Evolutionary conservation across 331 rosid genomes (phyloP), one percentile per base, ranked within the genome.

Genomic region (Spiraea crenata): DNA sequence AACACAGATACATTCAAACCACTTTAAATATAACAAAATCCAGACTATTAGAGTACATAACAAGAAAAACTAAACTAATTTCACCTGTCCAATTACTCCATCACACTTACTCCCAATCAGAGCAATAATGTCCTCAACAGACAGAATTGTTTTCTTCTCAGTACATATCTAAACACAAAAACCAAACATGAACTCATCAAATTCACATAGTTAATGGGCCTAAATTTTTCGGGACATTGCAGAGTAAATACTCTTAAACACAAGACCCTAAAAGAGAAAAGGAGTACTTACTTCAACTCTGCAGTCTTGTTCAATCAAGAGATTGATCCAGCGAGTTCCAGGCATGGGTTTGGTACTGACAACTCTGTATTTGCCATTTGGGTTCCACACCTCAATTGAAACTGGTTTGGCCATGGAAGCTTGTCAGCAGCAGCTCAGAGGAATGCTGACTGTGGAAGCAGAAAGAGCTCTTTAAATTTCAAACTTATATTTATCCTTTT

Each of bases 331-430:
- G 70, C 99, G 98, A 67, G 92, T 91, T 80, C 98, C 98, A 0
- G 99, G 99, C 99, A 95, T 95, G 65, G 98, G 74, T 82, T 95
- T 95, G 1, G 99, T 95, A 89, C 99, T 95, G 0, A 95, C 82
- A 67, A 95, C 99, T 79, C 99, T 95, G 85, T 91, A 95, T 76
- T 83, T 95, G 4, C 98, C 98, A 75, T 70, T 91, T 34, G 99
- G 99, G 77, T 95, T 95, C 93, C 95, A 95, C 41, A 95, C 96
- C 67, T 92, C 89, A 37, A 87, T 83, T 52, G 96, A 89, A 47
- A 89, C 85, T 46, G 98, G 96, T 67, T 83, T 92, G 64, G 96
- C 96, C 96, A 92, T 92, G 75, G 65, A 47, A 74, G 66, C 44
- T 57, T 35, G 64, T 44, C 64, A 34, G 64, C 57, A 44, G 50